Base-by-base conservation (phyloP, 495 filamentous ascomycete species). In the Talaromyces nanjingensis region DNA sequence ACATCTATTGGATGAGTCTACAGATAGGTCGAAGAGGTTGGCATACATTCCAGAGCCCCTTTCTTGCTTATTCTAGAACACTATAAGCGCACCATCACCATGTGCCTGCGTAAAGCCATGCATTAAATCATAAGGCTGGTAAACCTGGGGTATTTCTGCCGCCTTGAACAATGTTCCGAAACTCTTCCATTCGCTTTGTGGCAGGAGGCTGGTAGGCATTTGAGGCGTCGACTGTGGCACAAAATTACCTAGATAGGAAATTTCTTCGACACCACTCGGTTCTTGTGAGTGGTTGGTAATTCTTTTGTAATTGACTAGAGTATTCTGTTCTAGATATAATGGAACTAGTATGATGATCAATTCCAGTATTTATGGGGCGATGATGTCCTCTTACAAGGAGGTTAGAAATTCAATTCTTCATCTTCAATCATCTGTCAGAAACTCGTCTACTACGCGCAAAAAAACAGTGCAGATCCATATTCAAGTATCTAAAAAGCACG, bases 111-210 rank as follows among this genome's bases (percentile, higher is more conserved):
- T n/a, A 49, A 49, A 22, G 18, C 11, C 3, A 55, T 55, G n/a
- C 22, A 55, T 18, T 55, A 12, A 27, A 14, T 9, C 20, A 14
- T 2, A 12, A 55, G 25, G 52, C 25, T 24, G 76, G 77, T 55
- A 66, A 67, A 29, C 69, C 66, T 22, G 77, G 77, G 18, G 45
- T 20, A 49, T 49, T 49, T 49, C 45, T 20, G 37, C 24, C 37
- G 12, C 16, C 20, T 37, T 20, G 14, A 37, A 37, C n/a, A 59
- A 59, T 59, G 56, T 59, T 59, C 31, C 18, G 4, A 25, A 5
- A 55, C 7, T 37, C 31, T 59, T 59, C 56, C 16, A 37, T 49
- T 49, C 8, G 6, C n/a, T 33, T 0, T 18, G 14, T 59, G 56
- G 7, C 6, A 20, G 2, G 33, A 25, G 57, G 57, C 57, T 59